phyloP scores from a whole-genome alignment of 2,329 filamentous ascomycete species.

The Rhinocladiella mackenziei region DNA sequence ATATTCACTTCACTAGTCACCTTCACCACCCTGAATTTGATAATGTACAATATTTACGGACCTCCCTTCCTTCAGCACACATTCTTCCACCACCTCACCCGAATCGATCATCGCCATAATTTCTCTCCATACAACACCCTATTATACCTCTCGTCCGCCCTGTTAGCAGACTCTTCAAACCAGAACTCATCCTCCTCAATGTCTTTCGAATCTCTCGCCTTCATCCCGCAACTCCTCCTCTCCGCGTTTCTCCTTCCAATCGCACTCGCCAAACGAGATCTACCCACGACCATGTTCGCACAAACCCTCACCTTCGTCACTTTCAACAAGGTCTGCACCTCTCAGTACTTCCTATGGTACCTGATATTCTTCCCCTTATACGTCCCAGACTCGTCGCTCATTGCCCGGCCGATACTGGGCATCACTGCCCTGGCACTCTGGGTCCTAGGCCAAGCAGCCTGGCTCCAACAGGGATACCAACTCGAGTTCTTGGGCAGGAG shows the following conservation, averaged over 20 bases:
- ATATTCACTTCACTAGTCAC: conserved; percentile 62
- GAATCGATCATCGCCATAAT: conserved; percentile 95
- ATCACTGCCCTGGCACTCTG: conserved; percentile 64
- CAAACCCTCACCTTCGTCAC: conserved; percentile 97
- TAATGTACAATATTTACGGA: conserved; percentile 79
- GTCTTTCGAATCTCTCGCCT: conserved; percentile 73
- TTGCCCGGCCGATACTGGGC: conserved; percentile 59
- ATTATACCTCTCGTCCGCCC: conserved; percentile 77
- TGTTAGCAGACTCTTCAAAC: conserved; percentile 37
- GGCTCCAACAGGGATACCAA: conserved; percentile 70
- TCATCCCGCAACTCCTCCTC: conserved; percentile 80
- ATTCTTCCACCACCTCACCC: conserved; percentile 85
- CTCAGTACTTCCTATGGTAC: conserved; percentile 99
- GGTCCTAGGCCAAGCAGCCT: conserved; percentile 61
- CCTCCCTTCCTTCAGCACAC: conserved; percentile 80
- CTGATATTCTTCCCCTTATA: conserved; percentile 90
- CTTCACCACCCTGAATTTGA: conserved; percentile 67
- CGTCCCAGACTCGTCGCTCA: conserved; percentile 67
- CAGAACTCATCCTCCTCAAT: conserved; percentile 33
- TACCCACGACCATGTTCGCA: conserved; percentile 78
- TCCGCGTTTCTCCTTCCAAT: conserved; percentile 73
- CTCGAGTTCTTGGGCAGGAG: conserved; percentile 77
- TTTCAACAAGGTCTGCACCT: conserved; percentile 99
- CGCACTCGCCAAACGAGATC: conserved; percentile 31
- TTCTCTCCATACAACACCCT: conserved; percentile 95